A percentile compares a stretch with the other conserved stretches of the same genome.
phyloP scores from a whole-genome alignment of 2,329 filamentous ascomycete genomes.

The Trichoderma breve region DNA sequence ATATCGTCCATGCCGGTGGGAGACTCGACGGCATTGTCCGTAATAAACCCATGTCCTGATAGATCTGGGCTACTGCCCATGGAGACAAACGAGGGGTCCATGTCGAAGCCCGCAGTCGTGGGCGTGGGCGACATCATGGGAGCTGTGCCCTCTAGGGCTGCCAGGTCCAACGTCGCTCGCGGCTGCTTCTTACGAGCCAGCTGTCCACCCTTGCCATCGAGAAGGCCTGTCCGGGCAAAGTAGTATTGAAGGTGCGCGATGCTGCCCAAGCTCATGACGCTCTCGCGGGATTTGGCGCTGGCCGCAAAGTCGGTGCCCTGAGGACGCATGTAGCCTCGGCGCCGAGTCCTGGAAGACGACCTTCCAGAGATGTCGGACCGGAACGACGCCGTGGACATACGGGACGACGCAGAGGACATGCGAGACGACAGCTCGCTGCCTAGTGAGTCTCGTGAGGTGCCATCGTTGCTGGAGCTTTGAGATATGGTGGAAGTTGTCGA shows the following conservation, averaged over 20 bases:
- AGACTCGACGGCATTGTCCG: constrained; percentile 45
- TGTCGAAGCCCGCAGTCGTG: constrained; percentile 46
- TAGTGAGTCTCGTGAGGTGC: constrained; percentile 52
- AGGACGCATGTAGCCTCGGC: constrained; percentile 83
- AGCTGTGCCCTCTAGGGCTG: constrained; percentile 43
- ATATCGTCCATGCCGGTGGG: constrained; percentile 46
- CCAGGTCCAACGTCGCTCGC: constrained; percentile 57
- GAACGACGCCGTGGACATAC: constrained; percentile 63
- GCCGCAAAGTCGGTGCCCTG: constrained; percentile 86
- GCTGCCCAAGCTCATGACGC: constrained; percentile 92
- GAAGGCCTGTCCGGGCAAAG: constrained; percentile 87
- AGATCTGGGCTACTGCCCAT: constrained; percentile 59
- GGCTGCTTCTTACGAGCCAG: constrained; percentile 69
- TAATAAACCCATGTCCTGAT: constrained; percentile 39
- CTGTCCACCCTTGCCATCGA: constrained; percentile 91
- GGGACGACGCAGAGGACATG: constrained; percentile 58
- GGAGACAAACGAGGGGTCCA: constrained; percentile 60
- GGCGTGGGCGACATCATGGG: constrained; percentile 30
- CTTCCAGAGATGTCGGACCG: constrained; percentile 46
- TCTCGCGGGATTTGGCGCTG: constrained; percentile 86
- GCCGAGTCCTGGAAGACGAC: constrained; percentile 45
- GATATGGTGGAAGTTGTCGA: constrained; percentile 62
- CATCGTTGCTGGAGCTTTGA: constrained; percentile 52
- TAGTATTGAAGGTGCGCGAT: constrained; percentile 98
- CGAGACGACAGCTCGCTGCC: constrained; percentile 54